Evolutionary conservation across 1,284 basidiomycete genomes (phyloP), one percentile per base, ranked within the genome.

Genomic region (Naganishia cerealis): DNA sequence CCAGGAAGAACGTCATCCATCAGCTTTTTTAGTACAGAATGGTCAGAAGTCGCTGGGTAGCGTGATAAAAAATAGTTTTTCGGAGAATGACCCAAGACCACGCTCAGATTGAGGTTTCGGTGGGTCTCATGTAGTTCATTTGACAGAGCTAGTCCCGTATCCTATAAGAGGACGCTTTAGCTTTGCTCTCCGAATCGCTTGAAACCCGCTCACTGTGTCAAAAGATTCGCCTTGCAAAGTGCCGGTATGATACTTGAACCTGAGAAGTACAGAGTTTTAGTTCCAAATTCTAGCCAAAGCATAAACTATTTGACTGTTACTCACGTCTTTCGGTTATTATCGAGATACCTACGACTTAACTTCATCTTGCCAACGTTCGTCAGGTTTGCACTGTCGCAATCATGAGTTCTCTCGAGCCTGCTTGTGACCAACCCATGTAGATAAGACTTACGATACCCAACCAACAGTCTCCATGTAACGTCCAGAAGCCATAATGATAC

Each of bases 401-500:
- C 6, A 33, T 33, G 3, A 33, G 29, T 33, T 33, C 29, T 33
- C 29, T 33, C 6, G 29, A 33, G 29, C 29, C 29, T 33, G 46
- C 7, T 50, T 29, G 16, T 26, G 5, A 54, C 13, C 24, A 6
- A 33, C 58, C 3, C 0, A 24, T 21, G 63, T 71, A 48, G 72
- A 70, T 39, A 24, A n/a, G n/a, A 73, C 76, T 66, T 57, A 80
- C 75, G 79, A 80, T 5, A 80, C 76, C 82, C 72, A 76, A 82
- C 90, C 90, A 67, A 93, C 83, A 7, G 91, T 92, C 80, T 94
- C 91, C 87, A 93, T 89, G 77, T 92, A 94, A 29, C 90, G 83
- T 55, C 91, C 91, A 65, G 89, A 90, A 73, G 91, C 89, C 43
- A 93, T 79, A 0, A 78, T 80, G 67, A 81, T 80, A 12, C 77